Evolutionary conservation across 805 yeast species (phyloP), one percentile per base, ranked within the genome.

Genomic region (Dipodascopsis uninucleata): DNA sequence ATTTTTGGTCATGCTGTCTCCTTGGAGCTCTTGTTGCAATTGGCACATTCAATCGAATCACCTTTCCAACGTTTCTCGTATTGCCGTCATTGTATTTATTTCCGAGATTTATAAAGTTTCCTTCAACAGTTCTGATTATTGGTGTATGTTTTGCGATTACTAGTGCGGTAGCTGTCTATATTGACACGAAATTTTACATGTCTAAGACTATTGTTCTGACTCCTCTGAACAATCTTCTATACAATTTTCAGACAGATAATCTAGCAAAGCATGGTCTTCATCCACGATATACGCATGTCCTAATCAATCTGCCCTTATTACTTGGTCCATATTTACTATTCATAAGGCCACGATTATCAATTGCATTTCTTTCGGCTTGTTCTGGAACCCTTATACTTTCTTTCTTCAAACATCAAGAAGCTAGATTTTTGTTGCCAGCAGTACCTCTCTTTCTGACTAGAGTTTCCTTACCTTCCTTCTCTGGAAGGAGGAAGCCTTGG

Each of bases 391-490:
- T 70, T 0, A 43, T 77, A 3, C 68, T 93, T 22, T 86, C 97
- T 0, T 2, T 78, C 0, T 72, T 87, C 18, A 95, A 94, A 12
- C 99, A 93, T 62, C 99, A 93, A 63, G 99, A 93, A 61, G 70
- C 87, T n/a, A 70, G 99, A 41, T 93, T 93, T 61, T 65, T 94
- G 34, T 61, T 80, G 0, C 97, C 98, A 0, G 59, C 82, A 17
- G 68, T 84, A 1, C 97, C 98, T 0, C 65, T 89, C 8, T 59
- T 78, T 6, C 75, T 56, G 41, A 52, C 62, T 9, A 49, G 60
- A 32, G 53, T 45, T 6, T 39, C 47, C 17, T 52, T 52, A 6
- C 49, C 62, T 12, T 46, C 53, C 24, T 33, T 43, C 21, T n/a
- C n/a, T n/a, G n/a, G n/a, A n/a, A n/a, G n/a, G n/a, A n/a, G n/a